Evolutionary conservation across 2,329 filamentous ascomycete species (phyloP).

Genomic region (Epichloe coenophiala): DNA sequence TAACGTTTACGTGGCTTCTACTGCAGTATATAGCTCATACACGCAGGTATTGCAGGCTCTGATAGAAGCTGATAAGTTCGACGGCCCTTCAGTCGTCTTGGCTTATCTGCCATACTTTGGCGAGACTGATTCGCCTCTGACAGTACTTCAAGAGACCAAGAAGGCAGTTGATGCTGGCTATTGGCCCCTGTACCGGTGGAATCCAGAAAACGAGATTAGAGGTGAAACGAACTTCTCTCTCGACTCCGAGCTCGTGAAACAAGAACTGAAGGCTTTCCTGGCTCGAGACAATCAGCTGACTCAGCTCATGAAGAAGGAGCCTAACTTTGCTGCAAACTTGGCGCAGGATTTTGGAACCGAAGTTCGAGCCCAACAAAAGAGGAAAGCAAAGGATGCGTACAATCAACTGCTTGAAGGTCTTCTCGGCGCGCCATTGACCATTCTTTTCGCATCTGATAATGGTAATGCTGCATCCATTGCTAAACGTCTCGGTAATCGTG

Average conservation of each 20-base stretch:
- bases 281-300: slow-evolving; percentile 88
- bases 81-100: slow-evolving; percentile 84
- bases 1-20: slow-evolving; percentile 93
- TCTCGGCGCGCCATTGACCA: slow-evolving; percentile 80
- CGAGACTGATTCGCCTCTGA: slow-evolving; percentile 80
- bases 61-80: slow-evolving; percentile 90
- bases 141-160: slow-evolving; percentile 96
- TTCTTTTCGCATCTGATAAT: slow-evolving; percentile 89
- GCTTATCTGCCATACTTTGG: slow-evolving; percentile 94
- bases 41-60: slow-evolving; percentile 95
- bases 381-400: slow-evolving; percentile 93
- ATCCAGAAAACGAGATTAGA: slow-evolving; percentile 74
- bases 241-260: slow-evolving; percentile 92
- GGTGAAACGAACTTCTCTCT: slow-evolving; percentile 81
- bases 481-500: slow-evolving; percentile 79
- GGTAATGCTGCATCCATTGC: slow-evolving; percentile 79
- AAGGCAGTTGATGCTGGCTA: slow-evolving; percentile 95
- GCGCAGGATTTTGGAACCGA: slow-evolving; percentile 88
- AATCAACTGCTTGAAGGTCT: slow-evolving; percentile 85
- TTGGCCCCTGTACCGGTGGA: slow-evolving; percentile 97
- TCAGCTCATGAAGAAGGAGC: slow-evolving; percentile 83
- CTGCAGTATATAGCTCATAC: slow-evolving; percentile 98
- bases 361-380: slow-evolving; percentile 82
- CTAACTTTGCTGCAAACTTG: slow-evolving; percentile 70
- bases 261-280: slow-evolving; percentile 88